Percentiles rank a stretch among this genome's conserved stretches.
These are phyloP conservation scores for Daedaleopsis sinensis DNA, from an alignment of 768 basidiomycete species.

Conservation along the genomic window DNA sequence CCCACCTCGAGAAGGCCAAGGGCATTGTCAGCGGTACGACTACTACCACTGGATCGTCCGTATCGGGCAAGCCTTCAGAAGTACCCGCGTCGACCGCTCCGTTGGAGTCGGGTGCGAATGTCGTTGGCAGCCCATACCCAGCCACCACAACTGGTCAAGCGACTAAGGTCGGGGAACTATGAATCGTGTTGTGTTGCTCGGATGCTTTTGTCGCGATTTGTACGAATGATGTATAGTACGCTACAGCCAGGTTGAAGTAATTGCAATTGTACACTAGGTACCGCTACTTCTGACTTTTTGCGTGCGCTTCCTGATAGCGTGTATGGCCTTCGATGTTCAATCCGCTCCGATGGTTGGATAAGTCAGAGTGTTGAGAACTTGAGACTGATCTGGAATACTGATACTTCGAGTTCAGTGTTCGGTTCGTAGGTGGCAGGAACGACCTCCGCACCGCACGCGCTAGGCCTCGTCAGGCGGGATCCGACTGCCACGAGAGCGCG, in stretches of 20 bases:
- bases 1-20: slow-evolving; percentile 23
- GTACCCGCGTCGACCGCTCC: slow-evolving; percentile 43
- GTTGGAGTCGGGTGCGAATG: slow-evolving; percentile 42
- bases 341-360: no score
- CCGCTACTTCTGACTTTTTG: no score
- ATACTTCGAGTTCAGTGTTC: no score
- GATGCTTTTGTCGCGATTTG: background rate
- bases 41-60: background rate
- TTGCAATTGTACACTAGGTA: no score
- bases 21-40: slow-evolving; percentile 8
- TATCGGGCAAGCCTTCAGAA: slow-evolving; percentile 16
- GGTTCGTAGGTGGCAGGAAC: no score
- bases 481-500: no score
- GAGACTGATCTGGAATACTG: no score
- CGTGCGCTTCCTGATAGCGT: no score
- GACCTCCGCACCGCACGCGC: no score
- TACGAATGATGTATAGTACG: background rate
- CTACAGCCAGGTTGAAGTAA: background rate
- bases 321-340: no score
- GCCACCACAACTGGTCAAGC: slow-evolving; percentile 24
- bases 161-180: slow-evolving; percentile 20
- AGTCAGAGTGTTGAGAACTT: no score
- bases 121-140: slow-evolving; percentile 33
- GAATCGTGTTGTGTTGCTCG: background rate
- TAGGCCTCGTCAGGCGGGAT: no score